Evolutionary conservation across 768 basidiomycete genomes (phyloP), one percentile per base, ranked within the genome.

Genomic region (Mycena crocata): DNA sequence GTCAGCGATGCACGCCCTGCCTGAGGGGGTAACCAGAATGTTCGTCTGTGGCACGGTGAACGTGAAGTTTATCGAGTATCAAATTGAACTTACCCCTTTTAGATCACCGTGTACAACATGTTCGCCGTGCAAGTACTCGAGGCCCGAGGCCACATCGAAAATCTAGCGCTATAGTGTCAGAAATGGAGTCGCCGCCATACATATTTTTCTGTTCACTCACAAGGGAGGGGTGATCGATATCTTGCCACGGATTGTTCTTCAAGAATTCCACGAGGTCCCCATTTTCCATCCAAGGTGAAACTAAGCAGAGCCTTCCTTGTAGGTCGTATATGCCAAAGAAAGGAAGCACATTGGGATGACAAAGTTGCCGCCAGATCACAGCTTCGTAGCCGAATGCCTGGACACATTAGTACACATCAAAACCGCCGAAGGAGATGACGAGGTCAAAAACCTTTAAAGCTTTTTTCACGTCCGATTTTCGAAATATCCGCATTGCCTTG

Each of bases 281-380:
- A 21, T 76, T 67, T 42, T 68, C 56, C 78, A 79, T 78, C 76
- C 78, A 78, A 2, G 76, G 75, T 3, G 70, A 68, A 3, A 80
- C 31, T 23, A 80, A 74, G 30, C 69, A 71, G 28, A 73, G 44
- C 17, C 70, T 57, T 8, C 40, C 28, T 2, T 66, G 54, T 40
- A 70, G 64, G 58, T 71, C 56, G 49, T 73, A 67, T 31, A 73
- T 32, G 19, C 73, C 75, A 15, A 72, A 60, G 58, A 73, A 76
- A 0, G 72, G 65, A 23, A 76, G 62, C 35, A 75, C 51, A 31
- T 72, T 73, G 8, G 75, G 72, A 55, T 73, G 74, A 45, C 51
- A 39, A 26, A 74, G 59, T 7, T 72, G 64, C 21, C 67, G 72
- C 42, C 71, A 68, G 24, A 73, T 71, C 21, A 70, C 57, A 15